phyloP scores from a whole-genome alignment of 1,139 yeast species.

The Yamadazyma spencermartinsiae region DNA sequence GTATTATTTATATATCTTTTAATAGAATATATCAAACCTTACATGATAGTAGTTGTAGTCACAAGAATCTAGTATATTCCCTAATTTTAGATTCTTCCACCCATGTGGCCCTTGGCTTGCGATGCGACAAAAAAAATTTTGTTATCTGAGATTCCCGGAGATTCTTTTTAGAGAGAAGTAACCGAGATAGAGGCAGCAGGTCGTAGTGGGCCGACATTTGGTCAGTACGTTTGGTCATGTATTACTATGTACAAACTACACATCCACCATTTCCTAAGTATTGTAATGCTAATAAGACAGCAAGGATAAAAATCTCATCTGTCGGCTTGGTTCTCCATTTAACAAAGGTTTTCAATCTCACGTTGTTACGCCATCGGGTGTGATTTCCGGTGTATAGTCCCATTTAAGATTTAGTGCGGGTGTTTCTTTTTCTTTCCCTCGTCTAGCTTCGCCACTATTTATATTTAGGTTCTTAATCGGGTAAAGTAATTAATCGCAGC shows the following conservation, averaged over 20 bases:
- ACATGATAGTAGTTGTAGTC: neutral
- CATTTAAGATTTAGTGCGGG: neutral
- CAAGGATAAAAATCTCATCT: neutral
- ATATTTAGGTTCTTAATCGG: neutral
- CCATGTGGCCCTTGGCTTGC: neutral
- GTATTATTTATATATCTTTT: slow-evolving; percentile 3
- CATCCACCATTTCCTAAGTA: too few species aligned
- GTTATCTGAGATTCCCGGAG: neutral
- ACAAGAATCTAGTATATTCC: too few species aligned
- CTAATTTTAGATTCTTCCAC: too few species aligned
- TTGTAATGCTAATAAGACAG: too few species aligned
- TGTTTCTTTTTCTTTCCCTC: slow-evolving; percentile 2
- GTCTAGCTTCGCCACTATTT: slow-evolving; percentile 3
- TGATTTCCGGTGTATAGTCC: neutral
- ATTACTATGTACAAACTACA: too few species aligned
- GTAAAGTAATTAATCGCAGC: neutral
- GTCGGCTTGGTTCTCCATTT: slow-evolving; percentile 1
- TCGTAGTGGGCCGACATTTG: too few species aligned
- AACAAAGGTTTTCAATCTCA: slow-evolving; percentile 1
- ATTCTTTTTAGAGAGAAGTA: too few species aligned
- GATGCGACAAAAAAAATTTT: neutral
- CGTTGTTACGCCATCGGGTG: neutral
- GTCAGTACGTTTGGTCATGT: too few species aligned
- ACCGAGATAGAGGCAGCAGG: too few species aligned
- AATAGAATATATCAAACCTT: slow-evolving; percentile 1